Evolutionary conservation across 108 stramenopile genomes (phyloP), one percentile per base, ranked within the genome.

Genomic region (Pseudonitzschia multistriata): DNA sequence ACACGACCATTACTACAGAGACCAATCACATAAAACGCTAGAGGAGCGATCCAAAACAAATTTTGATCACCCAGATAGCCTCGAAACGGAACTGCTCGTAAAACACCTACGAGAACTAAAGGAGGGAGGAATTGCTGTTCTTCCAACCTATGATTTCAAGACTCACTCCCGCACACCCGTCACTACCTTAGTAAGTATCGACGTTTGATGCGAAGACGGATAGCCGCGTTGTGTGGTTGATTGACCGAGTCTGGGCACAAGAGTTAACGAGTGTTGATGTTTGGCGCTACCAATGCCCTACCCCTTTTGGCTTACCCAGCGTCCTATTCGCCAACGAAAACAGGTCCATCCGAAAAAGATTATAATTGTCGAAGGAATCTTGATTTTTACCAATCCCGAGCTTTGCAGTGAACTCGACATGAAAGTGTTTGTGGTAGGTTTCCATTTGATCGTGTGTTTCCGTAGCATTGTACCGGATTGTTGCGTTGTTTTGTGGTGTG

Each of bases 1-100:
- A 31, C 90, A 92, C 62, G 93, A 91, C 73, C 75, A 68, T 66
- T 87, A 93, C 39, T 91, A 90, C 71, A 63, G 67, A 56, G 91
- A 96, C 75, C 75, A 92, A 24, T 76, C 86, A 10, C 90, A 96
- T 62, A 62, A 93, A 22, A 50, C 95, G 0, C 25, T 88, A n/a
- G 93, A 88, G 53, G 84, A 88, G 62, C 79, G 95, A 22, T 81
- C 75, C 11, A 74, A 81, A 39, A 83, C 72, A 7, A 98, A 98
- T 64, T 98, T 97, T 63, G 98, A 98, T 72, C 98, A 98, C 59
- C 98, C 98, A 22, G 85, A 93, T 53, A 78, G 90, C 40, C 72
- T 98, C n/a, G 98, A 98, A 36, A 97, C 96, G 6, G 81, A 82
- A 21, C 67, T 98, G 42, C 73, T 98, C 31, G 81, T 94, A 17